phyloP scores from a whole-genome alignment of 2,329 filamentous ascomycete species.

The Penicillium sp. region DNA sequence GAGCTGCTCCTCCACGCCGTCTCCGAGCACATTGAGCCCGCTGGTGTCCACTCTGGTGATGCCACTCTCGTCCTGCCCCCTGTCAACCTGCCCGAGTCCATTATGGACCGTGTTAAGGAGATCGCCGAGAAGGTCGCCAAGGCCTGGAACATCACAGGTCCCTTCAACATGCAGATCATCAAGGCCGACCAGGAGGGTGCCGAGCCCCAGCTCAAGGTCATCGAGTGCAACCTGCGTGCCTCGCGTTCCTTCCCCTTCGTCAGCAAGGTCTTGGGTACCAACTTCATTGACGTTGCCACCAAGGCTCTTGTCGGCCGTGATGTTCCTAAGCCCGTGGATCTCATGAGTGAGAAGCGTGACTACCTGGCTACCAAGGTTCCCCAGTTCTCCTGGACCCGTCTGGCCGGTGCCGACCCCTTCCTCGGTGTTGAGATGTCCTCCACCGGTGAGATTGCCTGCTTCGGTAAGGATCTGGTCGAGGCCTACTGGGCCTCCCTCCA shows the following conservation, averaged over 20 bases:
- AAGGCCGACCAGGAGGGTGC: constrained; percentile 77
- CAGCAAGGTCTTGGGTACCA: constrained; percentile 91
- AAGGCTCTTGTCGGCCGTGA: constrained; percentile 84
- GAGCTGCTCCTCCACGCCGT: constrained; percentile 88
- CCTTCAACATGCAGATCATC: constrained; percentile 99
- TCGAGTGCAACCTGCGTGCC: constrained; percentile 96
- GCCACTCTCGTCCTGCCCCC: constrained; percentile 92
- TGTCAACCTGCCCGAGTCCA: constrained; percentile 69
- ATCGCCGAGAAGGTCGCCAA: constrained; percentile 95
- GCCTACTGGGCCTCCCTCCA: constrained; percentile 97
- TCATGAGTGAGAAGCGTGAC: constrained; percentile 85
- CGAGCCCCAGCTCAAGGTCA: constrained; percentile 81
- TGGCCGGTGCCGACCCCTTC: constrained; percentile 95
- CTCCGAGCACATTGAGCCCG: constrained; percentile 93
- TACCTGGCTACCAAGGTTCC: constrained; percentile 97
- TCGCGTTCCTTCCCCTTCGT: constrained; percentile 98
- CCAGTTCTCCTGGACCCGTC: constrained; percentile 98
- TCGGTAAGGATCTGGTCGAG: constrained; percentile 91
- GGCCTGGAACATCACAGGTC: constrained; percentile 94
- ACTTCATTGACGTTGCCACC: constrained; percentile 95
- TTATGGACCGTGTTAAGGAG: constrained; percentile 85
- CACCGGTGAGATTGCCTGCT: constrained; percentile 98
- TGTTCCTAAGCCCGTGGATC: constrained; percentile 79
- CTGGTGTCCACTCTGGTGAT: constrained; percentile 96
- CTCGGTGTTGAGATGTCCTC: constrained; percentile 96